phyloP scores from a whole-genome alignment of 2,329 filamentous ascomycete genomes.

The Colletotrichum cuscutae region DNA sequence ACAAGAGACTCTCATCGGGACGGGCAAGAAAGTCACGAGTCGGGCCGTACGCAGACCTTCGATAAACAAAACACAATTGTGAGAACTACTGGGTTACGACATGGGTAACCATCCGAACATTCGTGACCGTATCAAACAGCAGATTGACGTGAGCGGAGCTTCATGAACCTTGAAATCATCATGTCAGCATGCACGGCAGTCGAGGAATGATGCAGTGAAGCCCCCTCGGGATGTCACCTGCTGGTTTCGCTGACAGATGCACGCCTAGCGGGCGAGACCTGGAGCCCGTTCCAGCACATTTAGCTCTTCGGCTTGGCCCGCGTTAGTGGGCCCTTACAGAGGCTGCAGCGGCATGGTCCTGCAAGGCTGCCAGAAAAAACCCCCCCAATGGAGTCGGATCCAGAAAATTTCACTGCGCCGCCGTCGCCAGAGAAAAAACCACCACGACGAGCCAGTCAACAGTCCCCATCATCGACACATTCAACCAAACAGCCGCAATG shows the following conservation, averaged over 20 bases:
- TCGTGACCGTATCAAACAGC: not conserved
- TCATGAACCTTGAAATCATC: not conserved
- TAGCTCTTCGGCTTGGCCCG: constrained; percentile 34
- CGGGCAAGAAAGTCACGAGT: not conserved
- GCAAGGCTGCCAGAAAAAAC: constrained; percentile 24
- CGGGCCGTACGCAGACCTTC: not conserved
- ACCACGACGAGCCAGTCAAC: constrained; percentile 21
- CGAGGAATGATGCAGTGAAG: not conserved
- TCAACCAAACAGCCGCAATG: constrained; percentile 42
- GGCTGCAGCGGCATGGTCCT: constrained; percentile 21
- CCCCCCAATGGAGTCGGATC: not conserved
- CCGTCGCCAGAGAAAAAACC: not conserved
- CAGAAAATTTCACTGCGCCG: constrained; percentile 23
- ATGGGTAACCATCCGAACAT: not conserved
- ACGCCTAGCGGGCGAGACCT: not conserved
- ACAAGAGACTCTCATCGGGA: not conserved
- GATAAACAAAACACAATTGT: not conserved
- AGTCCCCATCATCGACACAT: constrained; percentile 3
- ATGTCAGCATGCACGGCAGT: not conserved
- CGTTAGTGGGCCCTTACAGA: constrained; percentile 33
- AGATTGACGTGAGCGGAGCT: not conserved
- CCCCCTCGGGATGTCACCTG: not conserved
- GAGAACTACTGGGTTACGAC: not conserved
- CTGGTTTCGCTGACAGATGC: constrained; percentile 15
- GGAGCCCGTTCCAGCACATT: constrained; percentile 24